These are phyloP conservation scores for Talaromyces wortmannii DNA, from an alignment of 495 filamentous ascomycete species.

Conservation along the genomic window DNA sequence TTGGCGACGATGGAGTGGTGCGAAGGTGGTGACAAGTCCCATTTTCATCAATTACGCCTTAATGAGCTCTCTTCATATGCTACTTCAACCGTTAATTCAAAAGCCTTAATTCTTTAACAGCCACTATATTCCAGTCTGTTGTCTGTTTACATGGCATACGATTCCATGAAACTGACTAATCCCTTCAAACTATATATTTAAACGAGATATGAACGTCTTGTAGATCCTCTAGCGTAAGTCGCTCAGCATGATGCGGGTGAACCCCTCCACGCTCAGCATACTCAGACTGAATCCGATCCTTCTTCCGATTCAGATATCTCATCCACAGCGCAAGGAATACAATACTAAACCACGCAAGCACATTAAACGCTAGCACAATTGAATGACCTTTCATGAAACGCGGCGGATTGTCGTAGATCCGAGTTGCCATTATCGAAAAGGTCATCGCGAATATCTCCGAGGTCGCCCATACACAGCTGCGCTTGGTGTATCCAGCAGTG, in stretches of 20 bases:
- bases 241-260: not conserved
- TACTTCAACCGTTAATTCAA: no score
- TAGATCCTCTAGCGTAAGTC: not conserved
- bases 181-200: not conserved
- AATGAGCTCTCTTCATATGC: no score
- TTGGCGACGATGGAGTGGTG: conserved; percentile 8
- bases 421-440: not conserved
- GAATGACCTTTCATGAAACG: not conserved
- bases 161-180: no score
- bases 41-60: conserved; percentile 6
- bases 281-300: not conserved
- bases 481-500: not conserved
- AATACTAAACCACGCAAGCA: not conserved
- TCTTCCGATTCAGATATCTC: not conserved
- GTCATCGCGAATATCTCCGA: not conserved
- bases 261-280: not conserved
- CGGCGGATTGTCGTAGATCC: not conserved
- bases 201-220: not conserved
- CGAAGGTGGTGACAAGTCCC: conserved; percentile 9
- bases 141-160: no score
- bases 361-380: not conserved
- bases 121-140: no score
- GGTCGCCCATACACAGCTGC: not conserved
- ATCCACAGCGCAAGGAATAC: not conserved
- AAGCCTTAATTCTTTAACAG: no score